Evolutionary conservation across 2,329 filamentous ascomycete genomes (phyloP).

Genomic region (Hypoxylon sp.): DNA sequence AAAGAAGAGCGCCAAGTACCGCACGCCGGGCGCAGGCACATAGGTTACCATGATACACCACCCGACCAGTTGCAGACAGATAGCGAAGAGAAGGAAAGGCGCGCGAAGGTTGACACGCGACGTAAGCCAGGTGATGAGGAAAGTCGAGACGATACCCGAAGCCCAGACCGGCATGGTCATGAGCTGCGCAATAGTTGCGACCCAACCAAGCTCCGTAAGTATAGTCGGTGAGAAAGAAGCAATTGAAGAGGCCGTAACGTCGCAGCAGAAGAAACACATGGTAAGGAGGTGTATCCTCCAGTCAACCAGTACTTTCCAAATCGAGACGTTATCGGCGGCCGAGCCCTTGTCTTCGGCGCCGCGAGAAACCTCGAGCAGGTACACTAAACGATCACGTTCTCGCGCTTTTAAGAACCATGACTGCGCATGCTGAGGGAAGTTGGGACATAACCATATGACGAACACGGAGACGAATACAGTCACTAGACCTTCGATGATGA

Average conservation of each 20-base stretch:
- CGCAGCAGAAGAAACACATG: constrained; percentile 53
- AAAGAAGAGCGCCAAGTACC: constrained; percentile 52
- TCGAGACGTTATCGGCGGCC: constrained; percentile 44
- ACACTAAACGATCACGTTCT: constrained; percentile 48
- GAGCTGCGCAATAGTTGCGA: constrained; percentile 47
- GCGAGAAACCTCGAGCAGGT: constrained; percentile 47
- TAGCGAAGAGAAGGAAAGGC: constrained; percentile 49
- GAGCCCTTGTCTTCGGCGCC: constrained; percentile 49
- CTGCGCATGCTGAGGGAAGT: constrained; percentile 51
- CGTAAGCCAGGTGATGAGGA: constrained; percentile 47
- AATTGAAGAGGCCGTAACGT: constrained; percentile 51
- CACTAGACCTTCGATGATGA: constrained; percentile 58
- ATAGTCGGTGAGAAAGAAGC: constrained; percentile 51
- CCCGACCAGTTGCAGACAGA: constrained; percentile 49
- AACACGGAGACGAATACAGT: constrained; percentile 44
- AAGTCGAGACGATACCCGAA: constrained; percentile 48
- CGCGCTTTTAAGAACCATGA: constrained; percentile 49
- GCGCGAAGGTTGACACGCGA: constrained; percentile 45
- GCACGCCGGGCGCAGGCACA: constrained; percentile 46
- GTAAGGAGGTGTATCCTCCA: constrained; percentile 54
- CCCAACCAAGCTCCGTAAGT: constrained; percentile 50
- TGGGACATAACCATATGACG: constrained; percentile 48
- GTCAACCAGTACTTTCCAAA: constrained; percentile 50
- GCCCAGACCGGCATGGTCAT: constrained; percentile 54
- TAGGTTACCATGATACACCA: constrained; percentile 52